Base-by-base conservation (phyloP, 1,139 yeast genomes). In the Diutina ranongensis region DNA sequence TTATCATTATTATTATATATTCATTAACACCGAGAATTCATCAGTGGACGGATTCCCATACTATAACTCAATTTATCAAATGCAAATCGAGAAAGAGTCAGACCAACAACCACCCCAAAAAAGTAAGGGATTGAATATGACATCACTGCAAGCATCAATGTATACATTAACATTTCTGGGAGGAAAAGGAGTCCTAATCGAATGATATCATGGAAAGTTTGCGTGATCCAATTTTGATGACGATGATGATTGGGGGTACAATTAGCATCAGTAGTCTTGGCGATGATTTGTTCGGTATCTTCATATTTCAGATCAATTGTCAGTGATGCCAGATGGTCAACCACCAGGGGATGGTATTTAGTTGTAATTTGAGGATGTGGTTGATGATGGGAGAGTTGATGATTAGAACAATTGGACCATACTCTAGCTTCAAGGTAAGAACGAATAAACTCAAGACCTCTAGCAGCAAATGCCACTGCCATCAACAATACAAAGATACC, bases 91-190 rank as follows among this genome's bases (percentile, higher is more conserved):
- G 86, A 85, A 46, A 80, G 62, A 2, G 87, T 73, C 47, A 81
- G 64, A 5, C 94, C 94, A 19, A 78, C 54, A 18, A 80, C 76
- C 27, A 82, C 80, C 1, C 84, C 89, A 61, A 83, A 83, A 60
- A 83, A 80, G 55, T 83, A 83, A 1, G 76, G 60, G 47, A 81
- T 55, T 7, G 82, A 72, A 57, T 67, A 83, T 32, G 83, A 68
- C 94, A 83, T 83, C 12, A 83, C 83, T 13, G 80, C 88, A 64
- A 83, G 72, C 94, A 83, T 83, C 54, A 83, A 63, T 35, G 80
- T 78, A 57, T 79, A 83, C 10, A 83, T 80, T 45, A 83, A 59
- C 67, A 82, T 66, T 31, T 83, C 83, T 3, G 84, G 76, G 22
- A 77, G 57, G 49, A 83, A 77, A 20, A 79, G 72, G 44, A 83